phyloP scores from a whole-genome alignment of 2,329 filamentous ascomycete species.

The Fonsecaea pugnacius region DNA sequence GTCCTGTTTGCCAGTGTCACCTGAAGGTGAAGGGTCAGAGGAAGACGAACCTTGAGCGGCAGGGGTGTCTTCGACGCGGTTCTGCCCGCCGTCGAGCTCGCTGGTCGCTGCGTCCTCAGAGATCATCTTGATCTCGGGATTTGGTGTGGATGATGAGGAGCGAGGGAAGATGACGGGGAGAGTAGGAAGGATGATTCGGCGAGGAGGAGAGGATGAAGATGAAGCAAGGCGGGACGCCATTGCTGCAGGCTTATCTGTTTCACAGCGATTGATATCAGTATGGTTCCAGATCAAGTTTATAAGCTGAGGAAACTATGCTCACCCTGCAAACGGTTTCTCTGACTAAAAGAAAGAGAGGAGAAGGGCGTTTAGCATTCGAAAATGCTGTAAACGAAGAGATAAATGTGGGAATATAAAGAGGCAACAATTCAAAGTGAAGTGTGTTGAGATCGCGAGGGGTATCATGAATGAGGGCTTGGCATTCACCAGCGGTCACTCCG shows the following conservation, averaged over 20 bases:
- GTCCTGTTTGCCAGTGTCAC: not conserved
- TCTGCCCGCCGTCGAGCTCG: conserved; percentile 2
- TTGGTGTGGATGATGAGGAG: not conserved
- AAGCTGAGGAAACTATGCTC: conserved; percentile 5
- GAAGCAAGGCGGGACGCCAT: conserved; percentile 19
- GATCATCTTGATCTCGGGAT: conserved; percentile 5
- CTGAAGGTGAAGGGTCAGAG: not conserved
- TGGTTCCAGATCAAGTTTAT: conserved; percentile 3
- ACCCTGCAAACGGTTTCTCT: conserved; percentile 14
- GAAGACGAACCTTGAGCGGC: not conserved
- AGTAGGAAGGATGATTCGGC: not conserved
- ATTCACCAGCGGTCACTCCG: conserved; percentile 8
- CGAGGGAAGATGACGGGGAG: conserved; percentile 3
- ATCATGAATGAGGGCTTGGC: conserved; percentile 13
- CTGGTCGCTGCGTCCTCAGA: not conserved
- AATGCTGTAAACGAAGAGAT: conserved; percentile 12
- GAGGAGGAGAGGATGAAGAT: not conserved
- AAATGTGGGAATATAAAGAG: conserved; percentile 4
- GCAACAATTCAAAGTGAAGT: conserved; percentile 11
- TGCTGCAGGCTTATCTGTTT: conserved; percentile 3
- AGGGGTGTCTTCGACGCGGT: not conserved
- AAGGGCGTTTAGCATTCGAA: not conserved
- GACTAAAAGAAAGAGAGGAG: not conserved
- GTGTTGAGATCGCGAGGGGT: conserved; percentile 11
- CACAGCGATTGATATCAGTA: conserved; percentile 6